Conservation (phyloP, 441 rosid species). For the Bruguiera hainesii region DNA sequence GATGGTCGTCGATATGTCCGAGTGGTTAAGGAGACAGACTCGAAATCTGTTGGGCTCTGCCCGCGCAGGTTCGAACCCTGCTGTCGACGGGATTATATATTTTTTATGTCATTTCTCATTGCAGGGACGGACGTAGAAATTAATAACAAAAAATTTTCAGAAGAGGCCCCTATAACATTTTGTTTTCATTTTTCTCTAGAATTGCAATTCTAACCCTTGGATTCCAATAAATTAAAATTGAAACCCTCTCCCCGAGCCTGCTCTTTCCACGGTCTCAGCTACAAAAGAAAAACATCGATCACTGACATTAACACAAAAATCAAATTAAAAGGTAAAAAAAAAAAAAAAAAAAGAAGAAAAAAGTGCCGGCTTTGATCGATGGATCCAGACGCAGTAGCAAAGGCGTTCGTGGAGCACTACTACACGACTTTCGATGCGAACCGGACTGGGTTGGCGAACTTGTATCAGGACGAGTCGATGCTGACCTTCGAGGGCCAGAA, state of each 20-base stretch:
- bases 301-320: slow-evolving; percentile 3
- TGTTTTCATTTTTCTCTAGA: not conserved
- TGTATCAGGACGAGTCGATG: slow-evolving; percentile 89
- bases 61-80: slow-evolving; percentile 90
- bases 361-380: slow-evolving; percentile 20
- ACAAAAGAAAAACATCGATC: slow-evolving; percentile 2
- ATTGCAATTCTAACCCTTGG: slow-evolving; percentile 14
- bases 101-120: not conserved
- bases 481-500: slow-evolving; percentile 93
- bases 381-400: slow-evolving; percentile 91
- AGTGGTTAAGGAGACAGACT: slow-evolving; percentile 86
- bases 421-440: slow-evolving; percentile 81
- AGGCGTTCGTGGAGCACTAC: slow-evolving; percentile 97
- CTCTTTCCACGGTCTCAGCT: too few species aligned
- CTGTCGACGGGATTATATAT: not conserved
- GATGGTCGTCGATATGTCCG: slow-evolving; percentile 57
- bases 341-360: not conserved
- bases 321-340: not conserved
- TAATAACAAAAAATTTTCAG: too few species aligned
- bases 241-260: not conserved
- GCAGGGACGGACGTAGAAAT: too few species aligned
- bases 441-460: slow-evolving; percentile 58
- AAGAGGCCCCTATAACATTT: too few species aligned
- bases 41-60: slow-evolving; percentile 84
- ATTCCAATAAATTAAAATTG: slow-evolving; percentile 14